Conservation (phyloP, 805 yeast species). For the Saccharomycopsis sp. region DNA sequence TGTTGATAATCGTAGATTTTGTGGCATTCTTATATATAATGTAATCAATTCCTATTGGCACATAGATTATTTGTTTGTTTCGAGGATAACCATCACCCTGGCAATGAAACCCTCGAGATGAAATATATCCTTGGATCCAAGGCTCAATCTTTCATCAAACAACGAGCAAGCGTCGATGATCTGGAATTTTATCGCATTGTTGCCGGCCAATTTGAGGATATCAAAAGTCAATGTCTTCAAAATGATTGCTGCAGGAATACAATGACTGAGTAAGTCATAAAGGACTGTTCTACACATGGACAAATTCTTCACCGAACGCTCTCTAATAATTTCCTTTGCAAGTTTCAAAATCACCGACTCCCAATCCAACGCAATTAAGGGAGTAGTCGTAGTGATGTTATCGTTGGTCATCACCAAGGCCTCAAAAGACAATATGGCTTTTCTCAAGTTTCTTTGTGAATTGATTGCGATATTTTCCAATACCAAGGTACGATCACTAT, state of each 20-base stretch:
- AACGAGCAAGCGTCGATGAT: constrained; percentile 56
- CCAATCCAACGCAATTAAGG: constrained; percentile 80
- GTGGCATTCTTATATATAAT: too few species aligned
- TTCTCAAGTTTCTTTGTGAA: constrained; percentile 68
- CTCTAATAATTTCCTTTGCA: constrained; percentile 52
- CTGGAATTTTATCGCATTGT: constrained; percentile 32
- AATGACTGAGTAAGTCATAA: constrained; percentile 84
- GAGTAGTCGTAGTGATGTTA: constrained; percentile 38
- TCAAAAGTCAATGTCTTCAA: constrained; percentile 54
- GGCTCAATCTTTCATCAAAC: constrained; percentile 78
- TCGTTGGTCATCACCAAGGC: constrained; percentile 72
- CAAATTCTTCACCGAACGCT: constrained; percentile 54
- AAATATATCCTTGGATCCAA: constrained; percentile 85
- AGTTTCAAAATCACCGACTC: constrained; percentile 65
- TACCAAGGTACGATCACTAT: constrained; percentile 36
- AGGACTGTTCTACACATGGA: constrained; percentile 57
- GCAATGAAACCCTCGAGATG: constrained; percentile 95
- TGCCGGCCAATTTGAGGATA: constrained; percentile 31
- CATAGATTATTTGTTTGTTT: constrained; percentile 28
- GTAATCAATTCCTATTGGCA: too few species aligned
- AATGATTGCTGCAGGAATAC: constrained; percentile 84
- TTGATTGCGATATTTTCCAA: constrained; percentile 47
- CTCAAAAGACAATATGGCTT: constrained; percentile 73
- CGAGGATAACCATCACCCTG: constrained; percentile 72
- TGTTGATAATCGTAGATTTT: neutral